Evolutionary conservation across 2,329 filamentous ascomycete genomes (phyloP), one percentile per base, ranked within the genome.

Genomic region (Colletotrichum lindemuthianum): DNA sequence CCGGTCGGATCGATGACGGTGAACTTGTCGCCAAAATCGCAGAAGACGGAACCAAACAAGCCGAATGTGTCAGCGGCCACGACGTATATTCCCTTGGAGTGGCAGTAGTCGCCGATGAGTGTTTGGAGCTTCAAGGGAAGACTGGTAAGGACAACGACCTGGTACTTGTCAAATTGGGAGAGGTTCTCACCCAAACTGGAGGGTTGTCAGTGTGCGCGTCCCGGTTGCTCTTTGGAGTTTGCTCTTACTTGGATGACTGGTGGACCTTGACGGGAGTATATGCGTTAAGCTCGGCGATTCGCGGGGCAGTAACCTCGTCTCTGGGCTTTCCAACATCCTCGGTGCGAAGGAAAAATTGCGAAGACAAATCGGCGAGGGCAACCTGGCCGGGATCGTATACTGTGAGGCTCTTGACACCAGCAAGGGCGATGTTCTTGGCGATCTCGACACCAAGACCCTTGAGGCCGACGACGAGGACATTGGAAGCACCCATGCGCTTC

Each of bases 401-500:
- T 2, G 95, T 96, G 70, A 99, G 82, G 74, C 94, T 97, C 86
- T 99, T 99, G 80, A 99, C 96, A 77, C 96, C 96, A 72, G 96
- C 96, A 71, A 99, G 90, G 65, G 96, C 96, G 74, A 99, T 93
- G 74, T 99, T 99, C 86, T 99, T 99, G 74, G 96, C 95, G 72
- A 99, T 96, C 81, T 99, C 96, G 60, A 97, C 95, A 82, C 96
- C 96, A 44, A 99, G 87, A 55, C 96, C 96, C 78, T 96, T 95
- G 70, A 98, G 83, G 69, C 96, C 96, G 67, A 95, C 91, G 60
- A 99, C 86, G 57, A 99, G 91, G 65, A 99, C 88, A 75, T 98
- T 96, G 59, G 96, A 98, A 67, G 93, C 92, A 74, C 94, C 88
- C 96, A 99, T 99, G 74, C 96, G 93, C 86, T 97, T 98, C 96